These are phyloP conservation scores for Phytomonas sp. DNA, from an alignment of 208 protist genomes.

Conservation along the genomic window DNA sequence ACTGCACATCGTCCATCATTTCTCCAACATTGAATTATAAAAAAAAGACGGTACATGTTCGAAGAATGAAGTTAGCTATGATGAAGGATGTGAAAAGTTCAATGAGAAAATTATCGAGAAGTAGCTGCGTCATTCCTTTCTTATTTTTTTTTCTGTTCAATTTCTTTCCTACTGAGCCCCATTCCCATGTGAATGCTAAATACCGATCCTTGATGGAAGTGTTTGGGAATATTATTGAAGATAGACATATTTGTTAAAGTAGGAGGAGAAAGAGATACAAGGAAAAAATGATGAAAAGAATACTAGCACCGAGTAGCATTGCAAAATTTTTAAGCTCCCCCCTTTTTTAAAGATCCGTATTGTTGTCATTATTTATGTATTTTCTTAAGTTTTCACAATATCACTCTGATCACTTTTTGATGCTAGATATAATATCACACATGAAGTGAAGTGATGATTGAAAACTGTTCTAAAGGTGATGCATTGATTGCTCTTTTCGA, in stretches of 20 bases:
- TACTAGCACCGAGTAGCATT: slow-evolving; percentile 10
- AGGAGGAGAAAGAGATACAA: background rate
- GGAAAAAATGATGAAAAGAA: slow-evolving; percentile 5
- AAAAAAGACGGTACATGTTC: slow-evolving; percentile 3
- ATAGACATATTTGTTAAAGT: background rate
- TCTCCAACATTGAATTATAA: slow-evolving; percentile 1
- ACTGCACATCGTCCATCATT: background rate
- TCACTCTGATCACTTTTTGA: background rate
- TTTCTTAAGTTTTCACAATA: background rate
- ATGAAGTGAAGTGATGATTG: background rate
- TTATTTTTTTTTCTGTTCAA: slow-evolving; percentile 9
- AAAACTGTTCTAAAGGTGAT: background rate
- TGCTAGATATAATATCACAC: background rate
- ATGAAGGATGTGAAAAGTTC: slow-evolving; percentile 9
- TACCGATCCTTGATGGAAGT: background rate
- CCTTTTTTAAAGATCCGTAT: slow-evolving; percentile 2
- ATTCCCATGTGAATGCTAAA: slow-evolving; percentile 3
- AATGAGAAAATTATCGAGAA: slow-evolving; percentile 10
- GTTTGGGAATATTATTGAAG: slow-evolving; percentile 2
- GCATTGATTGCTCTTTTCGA: background rate
- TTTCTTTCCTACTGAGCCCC: slow-evolving; percentile 8
- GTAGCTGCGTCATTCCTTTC: slow-evolving; percentile 9
- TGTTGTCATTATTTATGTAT: background rate
- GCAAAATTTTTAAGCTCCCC: background rate
- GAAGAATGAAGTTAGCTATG: slow-evolving; percentile 7